These are phyloP conservation scores for Lasiodiplodia theobromae DNA, from an alignment of 2,329 filamentous ascomycete species.

Conservation along the genomic window DNA sequence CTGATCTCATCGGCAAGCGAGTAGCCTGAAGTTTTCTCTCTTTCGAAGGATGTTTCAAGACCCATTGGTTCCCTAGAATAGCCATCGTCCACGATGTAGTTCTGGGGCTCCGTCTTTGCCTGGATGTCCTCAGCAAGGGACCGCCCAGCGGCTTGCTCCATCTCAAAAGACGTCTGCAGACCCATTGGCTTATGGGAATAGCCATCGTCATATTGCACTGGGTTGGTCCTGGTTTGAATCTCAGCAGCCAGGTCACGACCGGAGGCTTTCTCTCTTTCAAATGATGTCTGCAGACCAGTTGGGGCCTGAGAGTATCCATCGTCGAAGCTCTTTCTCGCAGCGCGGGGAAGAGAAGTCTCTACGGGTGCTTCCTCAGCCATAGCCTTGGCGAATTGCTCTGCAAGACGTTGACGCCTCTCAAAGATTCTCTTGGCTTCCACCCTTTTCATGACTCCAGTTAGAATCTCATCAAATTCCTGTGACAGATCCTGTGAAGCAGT, in stretches of 20 bases:
- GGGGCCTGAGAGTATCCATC: conserved; percentile 27
- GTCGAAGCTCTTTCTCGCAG: not conserved
- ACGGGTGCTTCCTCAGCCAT: not conserved
- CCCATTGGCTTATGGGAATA: conserved; percentile 32
- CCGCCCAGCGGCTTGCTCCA: conserved; percentile 28
- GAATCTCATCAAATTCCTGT: not conserved
- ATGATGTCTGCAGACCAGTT: conserved; percentile 33
- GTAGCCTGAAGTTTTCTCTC: conserved; percentile 28
- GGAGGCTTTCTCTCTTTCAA: conserved; percentile 30
- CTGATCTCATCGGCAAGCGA: conserved; percentile 27
- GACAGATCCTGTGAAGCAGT: conserved; percentile 18
- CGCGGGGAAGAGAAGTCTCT: conserved; percentile 15
- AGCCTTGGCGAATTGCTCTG: not conserved
- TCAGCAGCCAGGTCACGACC: conserved; percentile 24
- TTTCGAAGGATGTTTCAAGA: conserved; percentile 33
- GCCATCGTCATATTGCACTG: conserved; percentile 27
- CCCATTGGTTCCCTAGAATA: conserved; percentile 31
- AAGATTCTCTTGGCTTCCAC: conserved; percentile 30
- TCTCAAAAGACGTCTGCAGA: conserved; percentile 33
- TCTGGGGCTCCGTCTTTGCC: conserved; percentile 11
- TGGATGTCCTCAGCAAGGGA: conserved; percentile 19
- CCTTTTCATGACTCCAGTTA: not conserved
- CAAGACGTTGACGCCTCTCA: conserved; percentile 1
- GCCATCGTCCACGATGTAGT: conserved; percentile 16
- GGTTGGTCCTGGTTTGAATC: conserved; percentile 7